Evolutionary conservation across 805 yeast genomes (phyloP).

Genomic region (Wickerhamomyces chaumierensis): DNA sequence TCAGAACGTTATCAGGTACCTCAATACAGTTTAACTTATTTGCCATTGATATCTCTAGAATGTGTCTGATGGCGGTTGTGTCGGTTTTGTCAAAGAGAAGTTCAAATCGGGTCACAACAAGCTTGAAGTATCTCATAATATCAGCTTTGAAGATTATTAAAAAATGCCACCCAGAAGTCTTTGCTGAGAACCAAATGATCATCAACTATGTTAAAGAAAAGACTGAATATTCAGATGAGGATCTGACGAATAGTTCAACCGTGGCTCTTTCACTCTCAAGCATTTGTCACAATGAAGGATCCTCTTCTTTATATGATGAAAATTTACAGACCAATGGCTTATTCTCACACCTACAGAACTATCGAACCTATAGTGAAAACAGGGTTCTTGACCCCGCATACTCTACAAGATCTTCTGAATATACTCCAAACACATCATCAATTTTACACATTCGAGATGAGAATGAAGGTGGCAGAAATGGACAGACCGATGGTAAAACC

Average conservation of each 20-base stretch:
- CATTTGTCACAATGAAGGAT: neutral
- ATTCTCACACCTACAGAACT: neutral
- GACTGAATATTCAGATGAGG: neutral
- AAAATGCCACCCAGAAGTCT: neutral
- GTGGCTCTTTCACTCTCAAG: neutral
- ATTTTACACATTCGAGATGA: too few relatives aligned
- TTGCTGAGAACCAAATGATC: neutral
- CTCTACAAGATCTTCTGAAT: too few relatives aligned
- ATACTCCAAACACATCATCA: too few relatives aligned
- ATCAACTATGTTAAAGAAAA: neutral
- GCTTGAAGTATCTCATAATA: neutral
- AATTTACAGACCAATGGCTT: neutral
- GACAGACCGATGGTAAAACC: too few relatives aligned
- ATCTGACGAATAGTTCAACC: neutral
- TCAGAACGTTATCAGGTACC: neutral
- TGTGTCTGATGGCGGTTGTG: neutral
- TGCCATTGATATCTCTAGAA: neutral
- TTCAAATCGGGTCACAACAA: neutral
- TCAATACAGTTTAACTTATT: neutral
- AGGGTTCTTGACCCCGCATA: neutral
- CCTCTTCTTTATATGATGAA: neutral
- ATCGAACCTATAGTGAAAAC: neutral
- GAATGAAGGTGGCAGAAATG: too few relatives aligned
- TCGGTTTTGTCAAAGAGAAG: neutral
- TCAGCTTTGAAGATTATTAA: neutral